phyloP scores from a whole-genome alignment of 768 basidiomycete species.

The Termitomyces sp. region DNA sequence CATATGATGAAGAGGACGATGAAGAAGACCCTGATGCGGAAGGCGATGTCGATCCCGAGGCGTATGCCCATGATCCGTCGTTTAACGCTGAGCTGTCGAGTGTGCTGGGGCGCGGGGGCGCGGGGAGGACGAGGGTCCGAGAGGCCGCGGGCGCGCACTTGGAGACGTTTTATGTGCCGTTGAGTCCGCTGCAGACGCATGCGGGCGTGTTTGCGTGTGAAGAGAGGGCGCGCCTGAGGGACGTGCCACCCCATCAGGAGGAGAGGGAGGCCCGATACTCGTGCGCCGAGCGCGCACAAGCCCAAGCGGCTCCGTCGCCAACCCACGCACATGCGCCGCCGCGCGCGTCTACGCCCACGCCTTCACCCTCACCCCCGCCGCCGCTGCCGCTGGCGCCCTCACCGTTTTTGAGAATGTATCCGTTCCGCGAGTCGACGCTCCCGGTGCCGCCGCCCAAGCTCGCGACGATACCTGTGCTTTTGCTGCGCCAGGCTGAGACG shows the following conservation, averaged over 20 bases:
- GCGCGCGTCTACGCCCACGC: neutral
- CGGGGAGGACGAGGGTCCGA: neutral
- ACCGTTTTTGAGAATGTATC: neutral
- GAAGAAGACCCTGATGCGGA: slow-evolving; percentile 28
- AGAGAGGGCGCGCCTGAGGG: neutral
- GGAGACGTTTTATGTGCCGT: slow-evolving; percentile 25
- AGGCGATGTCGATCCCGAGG: slow-evolving; percentile 28
- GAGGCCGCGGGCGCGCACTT: slow-evolving; percentile 9
- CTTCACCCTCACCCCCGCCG: neutral
- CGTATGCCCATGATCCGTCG: slow-evolving; percentile 27
- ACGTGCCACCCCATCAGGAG: neutral
- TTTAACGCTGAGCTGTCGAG: slow-evolving; percentile 33
- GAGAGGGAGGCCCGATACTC: too few species aligned
- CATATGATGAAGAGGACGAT: slow-evolving; percentile 10
- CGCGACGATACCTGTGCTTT: slow-evolving; percentile 23
- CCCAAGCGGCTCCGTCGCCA: too few species aligned
- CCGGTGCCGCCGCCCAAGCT: slow-evolving; percentile 30
- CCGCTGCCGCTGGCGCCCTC: neutral
- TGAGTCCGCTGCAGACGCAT: neutral
- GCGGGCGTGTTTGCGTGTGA: too few species aligned
- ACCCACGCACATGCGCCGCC: too few species aligned
- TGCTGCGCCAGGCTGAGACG: slow-evolving; percentile 22
- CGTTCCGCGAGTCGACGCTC: slow-evolving; percentile 16
- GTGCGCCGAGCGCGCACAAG: too few species aligned
- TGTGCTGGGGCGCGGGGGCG: slow-evolving; percentile 6